Percentiles rank a stretch among this genome's conserved stretches.
These are phyloP conservation scores for Artemisia annua DNA, from an alignment of 129 eudicot genomes.

Conservation along the genomic window DNA sequence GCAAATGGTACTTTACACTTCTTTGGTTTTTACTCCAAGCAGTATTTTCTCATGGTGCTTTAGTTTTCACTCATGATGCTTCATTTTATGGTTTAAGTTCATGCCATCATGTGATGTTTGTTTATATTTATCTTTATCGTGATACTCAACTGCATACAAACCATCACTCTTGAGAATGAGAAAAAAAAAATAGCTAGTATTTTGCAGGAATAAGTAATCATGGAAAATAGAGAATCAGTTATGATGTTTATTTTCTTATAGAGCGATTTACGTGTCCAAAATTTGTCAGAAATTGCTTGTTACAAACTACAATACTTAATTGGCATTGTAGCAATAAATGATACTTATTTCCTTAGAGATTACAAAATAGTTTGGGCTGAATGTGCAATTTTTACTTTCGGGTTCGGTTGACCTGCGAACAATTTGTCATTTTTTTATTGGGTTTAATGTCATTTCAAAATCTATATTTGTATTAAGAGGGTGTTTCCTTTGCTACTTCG, in stretches of 20 bases:
- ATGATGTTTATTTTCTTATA: background rate
- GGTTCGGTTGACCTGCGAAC: too few species aligned
- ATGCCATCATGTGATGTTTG: background rate
- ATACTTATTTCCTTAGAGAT: background rate
- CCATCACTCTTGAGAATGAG: background rate
- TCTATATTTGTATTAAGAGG: background rate
- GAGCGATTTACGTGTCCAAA: background rate
- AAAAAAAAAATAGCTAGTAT: background rate
- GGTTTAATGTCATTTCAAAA: background rate
- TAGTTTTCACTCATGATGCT: background rate
- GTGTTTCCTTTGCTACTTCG: background rate
- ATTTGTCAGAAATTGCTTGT: background rate
- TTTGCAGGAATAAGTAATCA: background rate
- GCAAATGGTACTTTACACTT: constrained; percentile 66
- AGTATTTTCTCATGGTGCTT: background rate
- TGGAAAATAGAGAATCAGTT: background rate
- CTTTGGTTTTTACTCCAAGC: background rate
- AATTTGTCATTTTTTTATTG: background rate
- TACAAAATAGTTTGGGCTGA: background rate
- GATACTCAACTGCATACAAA: background rate
- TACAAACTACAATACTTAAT: background rate
- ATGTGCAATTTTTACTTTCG: too few species aligned
- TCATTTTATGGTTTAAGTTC: background rate
- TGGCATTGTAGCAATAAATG: background rate
- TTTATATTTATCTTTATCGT: background rate